Percentiles rank a stretch among this genome's conserved stretches.
Evolutionary conservation across 2,329 filamentous ascomycete genomes (phyloP).

Genomic region (Bipolaris cookei): DNA sequence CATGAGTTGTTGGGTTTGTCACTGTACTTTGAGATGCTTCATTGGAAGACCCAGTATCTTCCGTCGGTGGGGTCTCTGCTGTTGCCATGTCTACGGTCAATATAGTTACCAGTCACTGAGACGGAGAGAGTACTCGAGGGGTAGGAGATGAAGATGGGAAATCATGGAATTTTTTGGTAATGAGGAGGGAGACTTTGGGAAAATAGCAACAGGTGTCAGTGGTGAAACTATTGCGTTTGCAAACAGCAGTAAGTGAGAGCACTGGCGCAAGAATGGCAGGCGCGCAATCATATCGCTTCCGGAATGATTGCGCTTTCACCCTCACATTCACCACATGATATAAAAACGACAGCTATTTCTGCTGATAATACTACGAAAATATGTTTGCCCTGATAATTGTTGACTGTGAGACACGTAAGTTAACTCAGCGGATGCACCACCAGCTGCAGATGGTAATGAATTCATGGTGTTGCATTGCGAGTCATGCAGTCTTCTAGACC

Average conservation of each 20-base stretch:
- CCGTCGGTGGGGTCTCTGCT: neutral
- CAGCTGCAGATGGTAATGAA: neutral
- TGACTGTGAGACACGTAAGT: neutral
- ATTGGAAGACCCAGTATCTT: neutral
- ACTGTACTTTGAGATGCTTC: neutral
- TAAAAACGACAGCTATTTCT: too few relatives aligned
- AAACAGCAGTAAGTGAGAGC: slow-evolving; percentile 11
- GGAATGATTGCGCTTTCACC: neutral
- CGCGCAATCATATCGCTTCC: neutral
- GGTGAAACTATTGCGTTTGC: neutral
- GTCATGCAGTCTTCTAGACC: slow-evolving; percentile 11
- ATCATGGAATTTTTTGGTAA: neutral
- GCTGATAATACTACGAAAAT: neutral
- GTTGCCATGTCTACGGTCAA: slow-evolving; percentile 9
- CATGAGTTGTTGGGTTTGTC: neutral
- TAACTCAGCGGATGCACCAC: neutral
- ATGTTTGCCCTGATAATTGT: neutral
- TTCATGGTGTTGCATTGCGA: slow-evolving; percentile 5
- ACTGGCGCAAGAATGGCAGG: neutral
- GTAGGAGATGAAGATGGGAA: neutral
- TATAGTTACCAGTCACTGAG: neutral
- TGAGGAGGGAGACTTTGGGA: neutral
- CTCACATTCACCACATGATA: neutral
- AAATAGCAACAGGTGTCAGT: neutral
- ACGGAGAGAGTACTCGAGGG: neutral